Base-by-base conservation (phyloP, 2,329 filamentous ascomycete species). In the Verticillium isaacii region DNA sequence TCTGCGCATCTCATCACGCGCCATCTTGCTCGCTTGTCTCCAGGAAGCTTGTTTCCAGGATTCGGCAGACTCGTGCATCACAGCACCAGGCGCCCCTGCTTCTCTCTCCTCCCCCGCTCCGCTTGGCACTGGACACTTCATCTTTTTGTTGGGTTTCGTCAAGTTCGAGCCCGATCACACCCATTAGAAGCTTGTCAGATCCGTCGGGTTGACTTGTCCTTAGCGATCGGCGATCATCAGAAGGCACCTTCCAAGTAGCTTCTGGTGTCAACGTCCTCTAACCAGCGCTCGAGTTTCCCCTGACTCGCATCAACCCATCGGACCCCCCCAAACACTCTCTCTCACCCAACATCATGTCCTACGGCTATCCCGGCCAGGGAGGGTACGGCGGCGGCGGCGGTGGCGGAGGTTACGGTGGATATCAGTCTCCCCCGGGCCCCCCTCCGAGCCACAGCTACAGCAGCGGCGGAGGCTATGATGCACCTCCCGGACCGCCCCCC, bases 311-410 rank as follows among this genome's bases (percentile, higher is more conserved):
- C 11, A 23, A 3, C 9, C 11, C 19, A 23, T 25, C 19, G n/a
- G 12, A 11, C 5, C 19, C 19, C n/a, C n/a, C 45, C n/a, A 2
- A 3, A 45, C 45, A 9, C 45, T 0, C 4, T 52, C 6, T 23
- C 19, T 6, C 8, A 5, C 45, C 45, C 23, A 56, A 9, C 58
- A 60, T 45, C n/a, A 74, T 74, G 72, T 71, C 72, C 32, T 59
- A 59, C 14, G 71, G 71, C 50, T 71, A 70, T 68, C 76, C 76
- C 36, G 77, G 76, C 55, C 68, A 78, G 66, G 66, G 68, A 57
- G 65, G 71, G 54, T 69, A 70, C 52, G 69, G 74, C 65, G 71
- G 72, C 65, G 71, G 72, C 57, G 69, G 69, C 45, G 62, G 70
- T 60, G 68, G 69, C 34, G 70, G 69, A 34, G 67, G 68, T 25